Percentiles rank a stretch among this genome's conserved stretches.
Evolutionary conservation across 495 filamentous ascomycete genomes (phyloP).

Genomic region (Podospora fimiseda): DNA sequence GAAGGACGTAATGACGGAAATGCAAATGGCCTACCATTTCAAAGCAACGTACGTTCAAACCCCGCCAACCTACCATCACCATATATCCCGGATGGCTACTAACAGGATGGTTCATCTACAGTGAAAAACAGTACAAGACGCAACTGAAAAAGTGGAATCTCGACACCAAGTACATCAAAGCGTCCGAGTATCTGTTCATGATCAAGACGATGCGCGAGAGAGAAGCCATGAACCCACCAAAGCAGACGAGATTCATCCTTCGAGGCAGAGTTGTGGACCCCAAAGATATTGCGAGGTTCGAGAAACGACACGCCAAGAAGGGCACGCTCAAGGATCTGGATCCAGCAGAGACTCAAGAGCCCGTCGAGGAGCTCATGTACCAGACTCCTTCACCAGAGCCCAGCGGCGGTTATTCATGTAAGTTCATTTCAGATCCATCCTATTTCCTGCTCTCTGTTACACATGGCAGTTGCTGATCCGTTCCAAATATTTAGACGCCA

Average conservation of each 20-base stretch:
- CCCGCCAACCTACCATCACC: not conserved
- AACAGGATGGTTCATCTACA: not conserved
- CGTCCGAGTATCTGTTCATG: conserved; percentile 34
- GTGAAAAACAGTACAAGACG: conserved; percentile 35
- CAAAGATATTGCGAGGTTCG: conserved; percentile 31
- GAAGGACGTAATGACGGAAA: conserved; percentile 32
- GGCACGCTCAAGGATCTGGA: conserved; percentile 18
- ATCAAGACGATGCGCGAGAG: conserved; percentile 27
- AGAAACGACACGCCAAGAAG: conserved; percentile 29
- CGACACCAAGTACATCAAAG: conserved; percentile 36
- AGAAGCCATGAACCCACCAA: conserved; percentile 21
- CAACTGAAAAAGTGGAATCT: conserved; percentile 36
- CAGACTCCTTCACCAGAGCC: conserved; percentile 19
- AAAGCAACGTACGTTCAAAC: conserved; percentile 28
- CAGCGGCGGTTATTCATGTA: not conserved
- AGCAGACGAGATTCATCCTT: conserved; percentile 27
- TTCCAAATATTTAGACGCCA: not conserved
- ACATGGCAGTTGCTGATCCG: not conserved
- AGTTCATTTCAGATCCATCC: not conserved
- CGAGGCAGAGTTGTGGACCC: conserved; percentile 28
- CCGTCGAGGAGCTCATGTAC: conserved; percentile 23
- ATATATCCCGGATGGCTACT: not conserved
- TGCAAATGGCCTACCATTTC: conserved; percentile 24
- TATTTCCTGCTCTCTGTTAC: too few relatives aligned
- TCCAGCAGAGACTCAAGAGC: conserved; percentile 9